Evolutionary conservation across 2,329 filamentous ascomycete species (phyloP).

Genomic region (Trichoderma asperellum): DNA sequence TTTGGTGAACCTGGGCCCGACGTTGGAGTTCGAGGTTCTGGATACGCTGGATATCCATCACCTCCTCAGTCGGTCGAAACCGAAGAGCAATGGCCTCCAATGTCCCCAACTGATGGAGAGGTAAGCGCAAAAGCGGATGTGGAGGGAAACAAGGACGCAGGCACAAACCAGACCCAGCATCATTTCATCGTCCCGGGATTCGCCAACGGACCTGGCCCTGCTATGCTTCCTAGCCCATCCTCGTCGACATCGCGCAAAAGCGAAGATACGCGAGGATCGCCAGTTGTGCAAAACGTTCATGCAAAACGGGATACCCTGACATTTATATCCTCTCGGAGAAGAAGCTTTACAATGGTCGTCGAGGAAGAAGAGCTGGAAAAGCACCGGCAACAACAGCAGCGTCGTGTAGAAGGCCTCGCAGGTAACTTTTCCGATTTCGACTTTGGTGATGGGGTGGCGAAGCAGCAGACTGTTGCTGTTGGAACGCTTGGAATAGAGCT

Average conservation of each 20-base stretch:
- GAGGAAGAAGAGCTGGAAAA: slow-evolving; percentile 33
- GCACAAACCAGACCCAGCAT: not conserved
- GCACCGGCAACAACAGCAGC: slow-evolving; percentile 32
- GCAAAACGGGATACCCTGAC: slow-evolving; percentile 57
- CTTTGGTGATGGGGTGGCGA: slow-evolving; percentile 42
- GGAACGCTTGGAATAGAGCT: slow-evolving; percentile 26
- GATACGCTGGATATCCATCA: slow-evolving; percentile 44
- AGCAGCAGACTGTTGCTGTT: slow-evolving; percentile 23
- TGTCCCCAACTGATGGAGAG: not conserved
- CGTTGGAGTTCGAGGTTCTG: slow-evolving; percentile 29
- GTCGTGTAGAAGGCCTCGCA: slow-evolving; percentile 41
- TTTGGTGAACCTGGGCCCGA: slow-evolving; percentile 25
- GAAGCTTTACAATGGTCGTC: slow-evolving; percentile 53
- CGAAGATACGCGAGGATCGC: slow-evolving; percentile 48
- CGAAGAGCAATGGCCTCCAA: slow-evolving; percentile 34
- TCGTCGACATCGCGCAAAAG: slow-evolving; percentile 46
- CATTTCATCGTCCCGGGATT: slow-evolving; percentile 37
- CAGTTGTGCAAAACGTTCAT: slow-evolving; percentile 53
- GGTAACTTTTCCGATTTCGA: slow-evolving; percentile 47
- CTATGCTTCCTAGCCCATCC: slow-evolving; percentile 49
- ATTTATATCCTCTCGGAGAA: slow-evolving; percentile 49
- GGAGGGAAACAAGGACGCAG: slow-evolving; percentile 31
- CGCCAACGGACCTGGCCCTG: slow-evolving; percentile 34
- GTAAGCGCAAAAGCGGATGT: not conserved
- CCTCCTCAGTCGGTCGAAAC: slow-evolving; percentile 45